Evolutionary conservation across 2,329 filamentous ascomycete species (phyloP), one percentile per base, ranked within the genome.

Genomic region (Beauveria medogensis): DNA sequence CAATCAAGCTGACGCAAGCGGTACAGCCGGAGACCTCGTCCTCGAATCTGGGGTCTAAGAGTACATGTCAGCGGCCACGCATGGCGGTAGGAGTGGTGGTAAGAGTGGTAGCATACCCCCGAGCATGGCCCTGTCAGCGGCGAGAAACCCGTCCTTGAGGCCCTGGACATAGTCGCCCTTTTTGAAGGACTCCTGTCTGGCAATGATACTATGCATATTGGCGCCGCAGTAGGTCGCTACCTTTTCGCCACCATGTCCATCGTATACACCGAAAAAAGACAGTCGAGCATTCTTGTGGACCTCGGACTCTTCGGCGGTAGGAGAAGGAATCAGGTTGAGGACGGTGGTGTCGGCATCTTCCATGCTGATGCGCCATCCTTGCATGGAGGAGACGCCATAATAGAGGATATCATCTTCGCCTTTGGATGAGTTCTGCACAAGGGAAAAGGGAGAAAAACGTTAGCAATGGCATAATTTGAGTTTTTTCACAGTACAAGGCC

Each of bases 321-420:
- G 80, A 70, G 73, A 70, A 63, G 85, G 80, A 70, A 94, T 85
- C 67, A 97, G 85, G 75, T 97, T 91, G 73, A 99, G 89, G 57
- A 97, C 80, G 60, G 90, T 84, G 64, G 90, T 91, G 78, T 99
- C 94, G 65, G 94, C 87, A 74, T 99, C 94, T 76, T 99, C 94
- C 94, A 99, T 99, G 81, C 91, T 96, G 79, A 99, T 97, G 79
- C 94, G 90, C 94, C 94, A 99, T 81, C 94, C 94, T 78, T 99
- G 94, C 94, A 99, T 99, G 77, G 92, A 92, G 67, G 94, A 99
- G 67, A 97, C 87, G 72, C 94, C 94, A 76, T 90, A 99, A 73
- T 94, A 78, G 73, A 96, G 86, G 73, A 91, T 88, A 67, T 96
- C 92, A 90, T 97, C 92, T 79, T 91, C 87, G 77, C 92, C 92